phyloP scores from a whole-genome alignment of 1,284 basidiomycete genomes.

The Cutaneotrichosporon sp. region DNA sequence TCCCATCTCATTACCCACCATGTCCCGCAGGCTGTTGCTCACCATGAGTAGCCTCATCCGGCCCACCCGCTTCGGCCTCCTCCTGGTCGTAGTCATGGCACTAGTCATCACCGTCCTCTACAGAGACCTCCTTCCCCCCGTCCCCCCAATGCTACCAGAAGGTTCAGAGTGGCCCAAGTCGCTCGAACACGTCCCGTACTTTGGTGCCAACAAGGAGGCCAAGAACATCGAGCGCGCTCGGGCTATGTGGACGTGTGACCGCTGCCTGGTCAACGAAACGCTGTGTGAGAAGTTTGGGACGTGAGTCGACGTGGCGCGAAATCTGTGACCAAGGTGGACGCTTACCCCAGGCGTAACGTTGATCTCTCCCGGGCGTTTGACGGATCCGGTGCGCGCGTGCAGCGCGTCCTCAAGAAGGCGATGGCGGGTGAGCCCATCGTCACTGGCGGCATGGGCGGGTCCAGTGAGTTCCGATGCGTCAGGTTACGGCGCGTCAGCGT shows the following conservation, averaged over 20 bases:
- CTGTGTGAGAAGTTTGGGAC: conserved; percentile 13
- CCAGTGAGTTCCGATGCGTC: conserved; percentile 72
- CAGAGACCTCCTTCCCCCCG: neutral
- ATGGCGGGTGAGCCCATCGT: conserved; percentile 82
- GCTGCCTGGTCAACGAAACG: conserved; percentile 5
- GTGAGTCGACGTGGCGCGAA: neutral
- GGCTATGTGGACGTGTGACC: conserved; percentile 4
- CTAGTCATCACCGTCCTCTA: neutral
- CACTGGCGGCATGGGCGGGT: conserved; percentile 81
- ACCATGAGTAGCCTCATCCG: neutral
- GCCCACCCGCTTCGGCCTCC: conserved; percentile 3
- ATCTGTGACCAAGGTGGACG: neutral
- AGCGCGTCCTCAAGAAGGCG: conserved; percentile 78
- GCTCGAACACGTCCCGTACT: neutral
- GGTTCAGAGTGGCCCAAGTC: neutral
- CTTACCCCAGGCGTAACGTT: conserved; percentile 1
- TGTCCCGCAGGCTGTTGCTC: neutral
- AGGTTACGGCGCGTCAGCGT: neutral
- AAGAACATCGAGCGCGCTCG: neutral
- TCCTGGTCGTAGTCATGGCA: neutral
- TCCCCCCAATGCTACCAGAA: neutral
- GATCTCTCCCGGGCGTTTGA: conserved; percentile 12
- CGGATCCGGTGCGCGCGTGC: conserved; percentile 77
- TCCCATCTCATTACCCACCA: neutral
- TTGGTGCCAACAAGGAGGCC: neutral